Conservation (phyloP, 2,329 filamentous ascomycete species). For the Talaromyces rugulosus region DNA sequence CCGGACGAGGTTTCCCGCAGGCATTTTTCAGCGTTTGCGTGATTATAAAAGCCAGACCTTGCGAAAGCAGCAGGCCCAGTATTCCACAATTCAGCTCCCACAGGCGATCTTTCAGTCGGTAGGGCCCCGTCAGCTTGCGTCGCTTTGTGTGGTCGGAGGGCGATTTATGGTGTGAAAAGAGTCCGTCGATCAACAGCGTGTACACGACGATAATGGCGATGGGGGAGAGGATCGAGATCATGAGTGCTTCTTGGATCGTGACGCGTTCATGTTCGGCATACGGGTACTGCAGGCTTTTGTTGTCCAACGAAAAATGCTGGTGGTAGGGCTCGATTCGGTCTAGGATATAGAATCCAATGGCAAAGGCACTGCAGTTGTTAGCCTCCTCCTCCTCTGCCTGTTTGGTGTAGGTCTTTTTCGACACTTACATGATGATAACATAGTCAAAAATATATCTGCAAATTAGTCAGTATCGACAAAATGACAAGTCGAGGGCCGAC, state of each 20-base stretch:
- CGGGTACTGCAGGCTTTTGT: slow-evolving; percentile 56
- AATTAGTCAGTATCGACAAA: neutral
- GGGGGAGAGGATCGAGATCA: slow-evolving; percentile 49
- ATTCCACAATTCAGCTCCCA: slow-evolving; percentile 61
- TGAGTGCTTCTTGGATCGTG: slow-evolving; percentile 46
- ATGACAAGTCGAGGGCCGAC: slow-evolving; percentile 18
- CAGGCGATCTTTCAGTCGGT: slow-evolving; percentile 53
- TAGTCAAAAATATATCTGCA: slow-evolving; percentile 56
- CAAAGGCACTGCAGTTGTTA: slow-evolving; percentile 40
- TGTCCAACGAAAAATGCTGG: slow-evolving; percentile 54
- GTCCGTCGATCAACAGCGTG: slow-evolving; percentile 55
- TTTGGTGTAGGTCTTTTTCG: neutral
- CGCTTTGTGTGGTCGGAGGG: slow-evolving; percentile 34
- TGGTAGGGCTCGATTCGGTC: slow-evolving; percentile 53
- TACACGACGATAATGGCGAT: slow-evolving; percentile 51
- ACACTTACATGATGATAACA: slow-evolving; percentile 53
- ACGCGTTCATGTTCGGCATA: slow-evolving; percentile 54
- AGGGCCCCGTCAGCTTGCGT: slow-evolving; percentile 41
- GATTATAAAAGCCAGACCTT: slow-evolving; percentile 54
- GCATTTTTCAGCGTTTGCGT: slow-evolving; percentile 57
- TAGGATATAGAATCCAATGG: slow-evolving; percentile 49
- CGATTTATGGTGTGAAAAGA: slow-evolving; percentile 51
- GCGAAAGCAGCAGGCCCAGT: slow-evolving; percentile 52
- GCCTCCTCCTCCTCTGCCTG: neutral
- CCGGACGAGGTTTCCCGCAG: slow-evolving; percentile 56